Conservation (phyloP, 1,139 yeast species). For the Yarrowia galli region DNA sequence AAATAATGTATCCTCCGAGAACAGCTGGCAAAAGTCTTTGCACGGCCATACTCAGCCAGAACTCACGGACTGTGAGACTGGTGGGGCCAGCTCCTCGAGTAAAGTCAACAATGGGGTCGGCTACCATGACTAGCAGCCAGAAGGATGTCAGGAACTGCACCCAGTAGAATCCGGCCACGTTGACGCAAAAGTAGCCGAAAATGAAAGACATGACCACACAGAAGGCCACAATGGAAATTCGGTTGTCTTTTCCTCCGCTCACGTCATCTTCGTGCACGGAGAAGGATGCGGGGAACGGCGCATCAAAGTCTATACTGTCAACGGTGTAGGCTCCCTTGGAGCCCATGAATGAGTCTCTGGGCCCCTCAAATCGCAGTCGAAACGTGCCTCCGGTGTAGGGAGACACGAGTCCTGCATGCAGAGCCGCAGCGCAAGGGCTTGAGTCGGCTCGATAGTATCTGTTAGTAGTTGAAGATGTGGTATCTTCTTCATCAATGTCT, state of each 20-base stretch:
- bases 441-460: slow-evolving; percentile 79
- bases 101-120: slow-evolving; percentile 63
- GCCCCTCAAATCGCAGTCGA: slow-evolving; percentile 63
- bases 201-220: slow-evolving; percentile 63
- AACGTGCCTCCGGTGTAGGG: slow-evolving; percentile 86
- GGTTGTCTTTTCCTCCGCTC: slow-evolving; percentile 69
- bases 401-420: slow-evolving; percentile 81
- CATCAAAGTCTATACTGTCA: slow-evolving; percentile 66
- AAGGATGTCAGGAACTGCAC: slow-evolving; percentile 70
- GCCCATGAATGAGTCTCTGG: slow-evolving; percentile 58
- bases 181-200: slow-evolving; percentile 63
- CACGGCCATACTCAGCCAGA: slow-evolving; percentile 71
- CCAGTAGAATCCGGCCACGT: slow-evolving; percentile 70
- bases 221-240: slow-evolving; percentile 62
- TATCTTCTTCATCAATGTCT: slow-evolving; percentile 40
- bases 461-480: slow-evolving; percentile 2
- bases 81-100: slow-evolving; percentile 67
- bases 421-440: slow-evolving; percentile 87
- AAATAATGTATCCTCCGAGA: slow-evolving; percentile 75
- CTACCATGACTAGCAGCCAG: slow-evolving; percentile 81
- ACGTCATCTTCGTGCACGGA: slow-evolving; percentile 46
- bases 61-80: slow-evolving; percentile 58
- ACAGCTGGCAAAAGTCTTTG: slow-evolving; percentile 78
- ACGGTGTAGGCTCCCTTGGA: slow-evolving; percentile 55
- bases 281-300: slow-evolving; percentile 79